Base-by-base conservation (phyloP, 257 asterid genomes). In the Scutellaria minor region DNA sequence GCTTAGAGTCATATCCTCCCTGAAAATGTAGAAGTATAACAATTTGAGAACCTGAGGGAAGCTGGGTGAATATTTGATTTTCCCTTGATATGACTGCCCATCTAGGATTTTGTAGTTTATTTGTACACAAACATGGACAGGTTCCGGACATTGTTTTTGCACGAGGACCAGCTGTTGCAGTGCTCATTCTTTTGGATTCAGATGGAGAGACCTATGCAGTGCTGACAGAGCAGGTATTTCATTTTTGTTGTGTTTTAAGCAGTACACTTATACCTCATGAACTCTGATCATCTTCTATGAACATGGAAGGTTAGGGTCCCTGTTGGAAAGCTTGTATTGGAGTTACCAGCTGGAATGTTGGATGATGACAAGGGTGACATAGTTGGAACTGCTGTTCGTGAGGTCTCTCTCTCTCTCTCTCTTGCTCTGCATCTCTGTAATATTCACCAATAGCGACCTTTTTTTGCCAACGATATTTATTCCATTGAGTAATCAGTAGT, bases 341-440 rank as follows among this genome's bases (percentile, higher is more conserved):
- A 93, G 82, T 78, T 93, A 64, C 98, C 98, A 9, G 98, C 98
- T 39, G 98, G 98, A 77, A 93, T 90, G 97, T 66, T 93, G 88
- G 96, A 93, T 70, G 96, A 89, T 78, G 96, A 87, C 81, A 84
- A 85, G 68, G 97, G 98, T 64, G 98, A 93, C 79, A 80, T 87
- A 79, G 88, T 81, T 71, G 97, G 98, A 81, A 90, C 97, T 48
- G 98, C 98, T 63, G 85, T 93, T 77, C 96, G 96, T 6, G 98
- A 93, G 96, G 98, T 90, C 81, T 72, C 79, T 79, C 63, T 79
- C 78, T 58, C 80, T 75, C 84, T 75, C 73, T 48, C 79, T 79
- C 63, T 79, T 77, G 55, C 80, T 75, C 84, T 75, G 72, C 53
- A 67, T 24, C 47, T 48, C 51, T 54, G 53, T 4, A 15, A 24